Base-by-base conservation (phyloP, 306 rosid species). In the Castanospermum australe region DNA sequence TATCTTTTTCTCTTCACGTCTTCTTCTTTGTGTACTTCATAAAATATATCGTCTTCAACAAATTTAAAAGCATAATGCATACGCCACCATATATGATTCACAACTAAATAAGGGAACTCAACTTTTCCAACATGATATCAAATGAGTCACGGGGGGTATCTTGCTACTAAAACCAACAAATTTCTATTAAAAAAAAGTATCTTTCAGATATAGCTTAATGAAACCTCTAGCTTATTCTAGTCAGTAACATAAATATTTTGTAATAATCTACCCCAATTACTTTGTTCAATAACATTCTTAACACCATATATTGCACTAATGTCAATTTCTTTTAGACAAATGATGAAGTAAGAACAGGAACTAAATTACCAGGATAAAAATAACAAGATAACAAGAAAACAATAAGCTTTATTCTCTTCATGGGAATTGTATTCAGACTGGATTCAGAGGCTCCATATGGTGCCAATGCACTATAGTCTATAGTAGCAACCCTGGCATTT, bases 381-480 rank as follows among this genome's bases (percentile, higher is more conserved):
- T 70, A 79, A 60, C 69, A 71, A 21, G 15, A 70, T 60, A 67
- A 61, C 25, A 67, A 14, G 72, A 57, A 10, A 68, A 68, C 4
- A 10, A 45, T 61, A 44, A 48, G 35, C 38, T 61, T 45, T 45
- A 45, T 8, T 75, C 2, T 8, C 6, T 42, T 45, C 47, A 75
- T 1, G 60, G 45, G 12, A 38, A 39, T 11, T 39, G 28, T 12
- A 41, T 57, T 42, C 8, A 8, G 55, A 25, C 59, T n/a, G 44
- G 42, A 24, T 17, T 67, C 25, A 39, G 35, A 71, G 41, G 78
- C 42, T 39, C 39, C 25, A 50, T 8, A 38, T 38, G 32, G 38
- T 7, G 38, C 51, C 55, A 78, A 20, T 57, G 35, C 67, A 20
- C 60, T 8, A 44, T 28, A 17, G 5, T 13, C 60, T 8, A 44